Evolutionary conservation across 2,329 filamentous ascomycete genomes (phyloP).

Genomic region (Cladosporium sp.): DNA sequence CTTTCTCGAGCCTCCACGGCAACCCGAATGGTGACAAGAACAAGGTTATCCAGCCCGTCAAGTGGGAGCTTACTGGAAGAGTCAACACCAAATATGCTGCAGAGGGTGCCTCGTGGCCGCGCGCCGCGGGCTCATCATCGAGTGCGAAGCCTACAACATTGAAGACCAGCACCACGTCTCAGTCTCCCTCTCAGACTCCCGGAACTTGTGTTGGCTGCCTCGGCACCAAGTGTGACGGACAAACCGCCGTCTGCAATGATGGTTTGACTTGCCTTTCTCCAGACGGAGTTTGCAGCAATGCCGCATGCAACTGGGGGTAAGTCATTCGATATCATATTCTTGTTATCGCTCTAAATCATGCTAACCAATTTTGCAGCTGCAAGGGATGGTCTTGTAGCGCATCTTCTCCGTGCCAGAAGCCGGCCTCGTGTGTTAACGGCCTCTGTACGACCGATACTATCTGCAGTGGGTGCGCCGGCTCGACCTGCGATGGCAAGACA

Average conservation of each 20-base stretch:
- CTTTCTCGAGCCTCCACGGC: conserved; percentile 1
- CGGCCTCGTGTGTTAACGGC: not conserved
- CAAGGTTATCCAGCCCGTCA: not conserved
- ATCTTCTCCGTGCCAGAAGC: not conserved
- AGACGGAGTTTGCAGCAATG: conserved; percentile 3
- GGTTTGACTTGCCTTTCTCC: conserved; percentile 4
- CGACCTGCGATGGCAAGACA: conserved; percentile 5
- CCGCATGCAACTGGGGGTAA: conserved; percentile 3
- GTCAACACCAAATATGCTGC: conserved; percentile 9
- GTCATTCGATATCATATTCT: no score
- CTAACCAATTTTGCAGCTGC: not conserved
- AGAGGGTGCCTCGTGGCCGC: conserved; percentile 1
- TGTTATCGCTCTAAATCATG: not conserved
- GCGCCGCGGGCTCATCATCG: not conserved
- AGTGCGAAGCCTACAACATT: not conserved
- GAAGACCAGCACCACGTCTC: not conserved
- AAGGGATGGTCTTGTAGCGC: conserved; percentile 1
- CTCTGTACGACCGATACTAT: not conserved
- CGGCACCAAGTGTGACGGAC: not conserved
- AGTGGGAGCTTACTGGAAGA: conserved; percentile 4
- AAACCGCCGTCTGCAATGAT: not conserved
- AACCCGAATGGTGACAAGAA: conserved; percentile 3
- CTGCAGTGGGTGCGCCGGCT: not conserved
- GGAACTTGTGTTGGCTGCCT: not conserved
- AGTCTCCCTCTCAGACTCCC: not conserved